Conservation (phyloP, 75 land plant genomes). For the Selaginella moellendorffii region DNA sequence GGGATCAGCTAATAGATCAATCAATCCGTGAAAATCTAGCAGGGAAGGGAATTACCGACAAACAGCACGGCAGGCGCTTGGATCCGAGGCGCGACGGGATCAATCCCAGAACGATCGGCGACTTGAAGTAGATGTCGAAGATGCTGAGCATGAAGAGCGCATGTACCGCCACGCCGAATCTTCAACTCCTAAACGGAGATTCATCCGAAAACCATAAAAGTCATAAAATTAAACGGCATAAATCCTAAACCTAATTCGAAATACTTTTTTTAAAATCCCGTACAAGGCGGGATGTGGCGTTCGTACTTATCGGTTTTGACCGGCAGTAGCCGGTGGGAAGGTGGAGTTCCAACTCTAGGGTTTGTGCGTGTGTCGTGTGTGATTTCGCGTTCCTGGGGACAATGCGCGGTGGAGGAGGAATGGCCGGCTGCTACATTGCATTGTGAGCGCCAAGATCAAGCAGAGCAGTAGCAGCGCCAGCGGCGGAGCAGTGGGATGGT, state of each 20-base stretch:
- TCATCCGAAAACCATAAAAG: too few relatives aligned
- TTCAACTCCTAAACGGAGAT: conserved; percentile 41
- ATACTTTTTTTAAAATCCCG: too few relatives aligned
- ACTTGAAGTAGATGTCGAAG: conserved; percentile 97
- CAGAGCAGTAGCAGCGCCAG: too few relatives aligned
- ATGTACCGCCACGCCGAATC: conserved; percentile 65
- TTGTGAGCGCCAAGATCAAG: too few relatives aligned
- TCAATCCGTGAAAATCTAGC: not conserved
- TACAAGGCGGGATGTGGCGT: too few relatives aligned
- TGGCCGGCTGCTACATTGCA: not conserved
- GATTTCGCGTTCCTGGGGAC: too few relatives aligned
- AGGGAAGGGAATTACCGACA: conserved; percentile 13
- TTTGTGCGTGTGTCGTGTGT: not conserved
- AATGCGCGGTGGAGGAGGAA: too few relatives aligned
- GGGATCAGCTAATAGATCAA: conserved; percentile 60
- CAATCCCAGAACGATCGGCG: conserved; percentile 92
- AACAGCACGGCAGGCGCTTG: conserved; percentile 75
- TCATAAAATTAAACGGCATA: too few relatives aligned
- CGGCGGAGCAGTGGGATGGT: too few relatives aligned
- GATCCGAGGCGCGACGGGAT: conserved; percentile 56
- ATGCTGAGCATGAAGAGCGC: conserved; percentile 95
- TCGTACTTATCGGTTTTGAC: too few relatives aligned
- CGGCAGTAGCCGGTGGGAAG: not conserved
- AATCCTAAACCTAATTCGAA: not conserved
- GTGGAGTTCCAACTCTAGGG: not conserved